These are phyloP conservation scores for Geosiphon pyriformis DNA, from an alignment of 192 early-diverging fungal genomes.

Conservation along the genomic window DNA sequence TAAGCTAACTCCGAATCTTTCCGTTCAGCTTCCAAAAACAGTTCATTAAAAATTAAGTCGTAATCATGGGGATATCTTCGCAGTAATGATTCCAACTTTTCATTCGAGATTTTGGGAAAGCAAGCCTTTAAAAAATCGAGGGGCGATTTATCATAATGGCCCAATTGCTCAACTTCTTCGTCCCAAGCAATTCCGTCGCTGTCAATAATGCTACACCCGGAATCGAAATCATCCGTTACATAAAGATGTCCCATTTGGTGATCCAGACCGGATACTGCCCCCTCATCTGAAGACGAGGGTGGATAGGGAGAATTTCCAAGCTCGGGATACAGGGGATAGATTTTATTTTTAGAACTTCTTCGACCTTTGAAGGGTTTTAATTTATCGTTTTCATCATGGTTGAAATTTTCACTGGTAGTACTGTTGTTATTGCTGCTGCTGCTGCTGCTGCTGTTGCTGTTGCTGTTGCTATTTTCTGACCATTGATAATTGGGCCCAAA, in stretches of 20 bases:
- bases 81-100: not conserved
- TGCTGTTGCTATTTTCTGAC: conserved; percentile 7
- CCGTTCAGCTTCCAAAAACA: not conserved
- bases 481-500: not conserved
- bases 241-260: not conserved
- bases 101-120: not conserved
- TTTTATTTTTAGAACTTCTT: not conserved
- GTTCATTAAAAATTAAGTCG: conserved; percentile 1
- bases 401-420: not conserved
- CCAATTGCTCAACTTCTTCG: not conserved
- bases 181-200: not conserved
- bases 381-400: not conserved
- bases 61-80: conserved; percentile 2
- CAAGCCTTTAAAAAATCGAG: conserved; percentile 7
- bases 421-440: not conserved
- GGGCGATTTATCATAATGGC: not conserved
- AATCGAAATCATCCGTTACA: not conserved
- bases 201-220: not conserved
- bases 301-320: not conserved
- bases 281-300: not conserved
- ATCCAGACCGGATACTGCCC: not conserved
- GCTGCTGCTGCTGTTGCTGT: not conserved
- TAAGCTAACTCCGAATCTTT: not conserved
- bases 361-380: not conserved
- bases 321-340: not conserved